Conservation (phyloP, 345 rosid genomes). For the Excoecaria agallocha region DNA sequence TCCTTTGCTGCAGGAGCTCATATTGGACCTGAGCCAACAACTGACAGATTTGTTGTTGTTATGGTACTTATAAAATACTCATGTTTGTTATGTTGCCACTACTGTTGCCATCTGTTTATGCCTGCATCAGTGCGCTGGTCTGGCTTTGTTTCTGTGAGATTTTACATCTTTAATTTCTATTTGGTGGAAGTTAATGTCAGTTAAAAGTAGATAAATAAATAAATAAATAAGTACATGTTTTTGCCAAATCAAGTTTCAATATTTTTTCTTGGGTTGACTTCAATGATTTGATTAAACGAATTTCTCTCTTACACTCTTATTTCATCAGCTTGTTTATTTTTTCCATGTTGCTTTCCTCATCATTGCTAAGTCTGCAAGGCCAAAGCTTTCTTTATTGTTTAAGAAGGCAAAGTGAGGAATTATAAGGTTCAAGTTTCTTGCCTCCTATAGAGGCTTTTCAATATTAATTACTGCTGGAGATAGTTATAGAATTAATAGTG, state of each 20-base stretch:
- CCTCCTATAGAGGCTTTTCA: background rate
- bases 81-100: background rate
- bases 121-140: background rate
- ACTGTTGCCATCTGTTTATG: background rate
- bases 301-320: background rate
- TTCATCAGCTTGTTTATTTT: background rate
- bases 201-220: background rate
- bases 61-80: constrained; percentile 50
- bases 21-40: constrained; percentile 97
- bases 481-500: background rate
- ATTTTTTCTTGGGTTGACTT: background rate
- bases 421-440: background rate
- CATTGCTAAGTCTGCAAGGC: background rate
- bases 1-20: constrained; percentile 71
- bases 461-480: background rate
- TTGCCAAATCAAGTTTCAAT: background rate
- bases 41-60: constrained; percentile 96
- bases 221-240: background rate
- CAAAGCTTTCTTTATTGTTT: background rate
- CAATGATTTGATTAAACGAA: background rate
- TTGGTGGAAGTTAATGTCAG: background rate
- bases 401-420: background rate
- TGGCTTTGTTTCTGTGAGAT: background rate
- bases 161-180: background rate
- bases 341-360: background rate